These are phyloP conservation scores for Cercospora berteroae DNA, from an alignment of 2,329 filamentous ascomycete genomes.

Conservation along the genomic window DNA sequence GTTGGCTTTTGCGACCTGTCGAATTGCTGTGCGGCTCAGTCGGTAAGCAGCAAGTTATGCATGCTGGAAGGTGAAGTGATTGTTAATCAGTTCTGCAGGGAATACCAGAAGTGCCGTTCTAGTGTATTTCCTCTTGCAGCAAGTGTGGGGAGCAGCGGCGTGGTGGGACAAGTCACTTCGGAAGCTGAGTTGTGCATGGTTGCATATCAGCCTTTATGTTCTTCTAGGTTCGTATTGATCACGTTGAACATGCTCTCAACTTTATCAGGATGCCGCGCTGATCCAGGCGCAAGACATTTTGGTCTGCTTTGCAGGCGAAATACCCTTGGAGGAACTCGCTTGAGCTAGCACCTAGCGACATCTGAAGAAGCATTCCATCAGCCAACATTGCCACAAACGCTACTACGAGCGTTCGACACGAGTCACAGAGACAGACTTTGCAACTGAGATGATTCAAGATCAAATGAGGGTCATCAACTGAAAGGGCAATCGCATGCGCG, in stretches of 20 bases:
- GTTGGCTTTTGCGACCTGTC: too few relatives aligned
- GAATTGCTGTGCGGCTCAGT: not conserved
- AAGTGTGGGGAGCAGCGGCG: not conserved
- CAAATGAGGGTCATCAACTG: not conserved
- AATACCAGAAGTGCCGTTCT: not conserved
- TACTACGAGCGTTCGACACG: too few relatives aligned
- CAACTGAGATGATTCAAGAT: not conserved
- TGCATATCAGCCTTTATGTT: too few relatives aligned
- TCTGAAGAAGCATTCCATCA: not conserved
- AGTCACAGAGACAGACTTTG: not conserved
- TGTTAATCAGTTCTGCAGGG: not conserved
- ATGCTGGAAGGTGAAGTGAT: too few relatives aligned
- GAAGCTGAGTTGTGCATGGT: not conserved
- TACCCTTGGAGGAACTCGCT: not conserved
- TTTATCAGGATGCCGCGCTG: not conserved
- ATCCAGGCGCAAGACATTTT: not conserved
- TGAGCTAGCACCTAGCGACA: not conserved
- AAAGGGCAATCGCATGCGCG: not conserved
- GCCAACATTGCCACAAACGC: not conserved
- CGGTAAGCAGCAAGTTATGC: not conserved
- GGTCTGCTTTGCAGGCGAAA: not conserved
- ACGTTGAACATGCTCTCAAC: too few relatives aligned
- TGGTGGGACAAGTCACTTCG: not conserved
- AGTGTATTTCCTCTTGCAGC: not conserved
- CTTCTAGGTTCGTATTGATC: too few relatives aligned